Conservation (phyloP, 2,329 filamentous ascomycete species). For the Pseudogymnoascus sp. region DNA sequence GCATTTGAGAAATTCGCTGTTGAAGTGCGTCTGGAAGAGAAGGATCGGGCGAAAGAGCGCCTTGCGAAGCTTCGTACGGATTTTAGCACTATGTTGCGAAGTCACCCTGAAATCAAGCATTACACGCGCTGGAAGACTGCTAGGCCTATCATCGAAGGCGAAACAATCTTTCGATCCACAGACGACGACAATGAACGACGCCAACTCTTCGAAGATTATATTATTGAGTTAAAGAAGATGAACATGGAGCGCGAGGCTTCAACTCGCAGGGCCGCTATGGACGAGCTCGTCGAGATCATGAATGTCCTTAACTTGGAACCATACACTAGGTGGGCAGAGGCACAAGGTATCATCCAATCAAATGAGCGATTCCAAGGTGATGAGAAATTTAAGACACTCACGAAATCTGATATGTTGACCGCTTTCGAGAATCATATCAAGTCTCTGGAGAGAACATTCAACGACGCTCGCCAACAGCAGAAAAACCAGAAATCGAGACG, state of each 20-base stretch:
- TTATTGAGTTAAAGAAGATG: conserved; percentile 71
- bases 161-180: conserved; percentile 90
- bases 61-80: conserved; percentile 85
- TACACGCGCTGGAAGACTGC: conserved; percentile 97
- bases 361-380: conserved; percentile 72
- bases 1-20: conserved; percentile 94
- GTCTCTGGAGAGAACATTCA: conserved; percentile 79
- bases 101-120: conserved; percentile 93
- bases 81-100: conserved; percentile 92
- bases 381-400: conserved; percentile 77
- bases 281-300: conserved; percentile 70
- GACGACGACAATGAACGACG: conserved; percentile 80
- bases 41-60: conserved; percentile 88
- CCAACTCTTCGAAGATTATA: conserved; percentile 89
- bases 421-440: conserved; percentile 96
- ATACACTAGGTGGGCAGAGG: conserved; percentile 91
- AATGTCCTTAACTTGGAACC: conserved; percentile 77
- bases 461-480: conserved; percentile 80
- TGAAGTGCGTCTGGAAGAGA: conserved; percentile 84
- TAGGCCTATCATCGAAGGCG: conserved; percentile 84
- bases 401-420: conserved; percentile 80
- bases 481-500: conserved; percentile 72
- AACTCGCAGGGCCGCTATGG: conserved; percentile 71
- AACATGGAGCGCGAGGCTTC: conserved; percentile 68
- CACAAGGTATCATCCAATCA: conserved; percentile 70